Percentiles rank a stretch among this genome's conserved stretches.
These are phyloP conservation scores for Zygosaccharomyces pseudorouxii DNA, from an alignment of 805 yeast genomes.

Conservation along the genomic window DNA sequence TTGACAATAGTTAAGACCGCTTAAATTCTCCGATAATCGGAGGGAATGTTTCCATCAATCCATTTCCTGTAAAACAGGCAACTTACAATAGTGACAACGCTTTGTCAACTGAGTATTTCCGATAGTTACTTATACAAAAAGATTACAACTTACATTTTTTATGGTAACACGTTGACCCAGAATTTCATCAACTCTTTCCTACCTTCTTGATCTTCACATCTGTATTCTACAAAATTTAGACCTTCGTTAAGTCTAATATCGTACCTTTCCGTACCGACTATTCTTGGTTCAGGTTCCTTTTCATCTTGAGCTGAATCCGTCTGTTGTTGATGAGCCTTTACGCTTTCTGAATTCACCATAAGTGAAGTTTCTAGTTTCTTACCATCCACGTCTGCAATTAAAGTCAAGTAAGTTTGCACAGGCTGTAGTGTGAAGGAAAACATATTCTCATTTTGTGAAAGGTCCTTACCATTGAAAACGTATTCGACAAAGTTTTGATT, in stretches of 20 bases:
- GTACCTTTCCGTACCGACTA: conserved; percentile 20
- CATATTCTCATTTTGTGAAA: conserved; percentile 28
- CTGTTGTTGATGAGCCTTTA: conserved; percentile 15
- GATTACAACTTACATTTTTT: background rate
- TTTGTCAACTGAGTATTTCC: background rate
- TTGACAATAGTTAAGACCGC: background rate
- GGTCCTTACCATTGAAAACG: conserved; percentile 24
- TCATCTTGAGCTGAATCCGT: conserved; percentile 9
- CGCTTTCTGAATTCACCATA: conserved; percentile 24
- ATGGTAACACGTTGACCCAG: conserved; percentile 34
- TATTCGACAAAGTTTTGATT: conserved; percentile 32
- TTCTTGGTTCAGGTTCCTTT: conserved; percentile 7
- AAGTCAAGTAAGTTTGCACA: conserved; percentile 28
- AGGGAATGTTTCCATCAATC: background rate
- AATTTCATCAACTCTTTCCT: conserved; percentile 26
- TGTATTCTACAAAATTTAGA: conserved; percentile 27
- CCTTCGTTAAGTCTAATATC: conserved; percentile 33
- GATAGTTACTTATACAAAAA: background rate
- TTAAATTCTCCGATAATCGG: background rate
- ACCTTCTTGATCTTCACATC: conserved; percentile 18
- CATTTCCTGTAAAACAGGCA: background rate
- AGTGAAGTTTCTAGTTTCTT: conserved; percentile 13
- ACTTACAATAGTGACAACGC: background rate
- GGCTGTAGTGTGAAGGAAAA: conserved; percentile 31
- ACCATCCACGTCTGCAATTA: conserved; percentile 18